Evolutionary conservation across 805 yeast species (phyloP), one percentile per base, ranked within the genome.

Genomic region (Tetrapisispora fleetii): DNA sequence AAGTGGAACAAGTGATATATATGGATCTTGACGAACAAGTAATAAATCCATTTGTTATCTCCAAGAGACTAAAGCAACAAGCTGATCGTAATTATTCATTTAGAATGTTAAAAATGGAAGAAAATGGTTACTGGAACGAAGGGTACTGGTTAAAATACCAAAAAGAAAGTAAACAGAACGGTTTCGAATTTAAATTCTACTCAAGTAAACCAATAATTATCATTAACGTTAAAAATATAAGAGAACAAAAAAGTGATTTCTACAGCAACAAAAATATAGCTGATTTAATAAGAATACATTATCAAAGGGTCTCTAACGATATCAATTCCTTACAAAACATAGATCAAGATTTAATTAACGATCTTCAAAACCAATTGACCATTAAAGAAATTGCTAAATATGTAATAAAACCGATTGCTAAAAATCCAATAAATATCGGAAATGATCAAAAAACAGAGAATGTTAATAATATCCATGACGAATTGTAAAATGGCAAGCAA

Each of bases 261-360:
- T 41, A 28, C 11, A 41, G 18, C 16, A 30, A 32, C 19, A 41
- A 32, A 14, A 28, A 30, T 19, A 41, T 41, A 11, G 98, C 97
- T 18, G 95, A 91, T 64, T 63, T 72, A 27, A 63, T 93, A 45
- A 79, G 99, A 57, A 76, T 81, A 14, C 96, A 88, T 54, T 91
- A 93, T 65, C 96, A 90, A 60, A 73, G 77, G 43, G 67, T 93
- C 1, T 82, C 95, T 0, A 76, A 79, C 0, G 96, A 89, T 62
- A 84, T 93, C 1, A 72, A 68, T 21, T 89, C 96, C 0, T 69
- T 93, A 49, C 75, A 87, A 11, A 88, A 87, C 58, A 73, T 90
- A 51, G 98, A 89, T 61, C 97, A 91, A 62, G 98, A 93, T 62
- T 73, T 91, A 52, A 89, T 96, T n/a, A 93, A 91, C 65, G 85